Percentiles rank a stretch among this genome's conserved stretches.
Conservation (phyloP, 805 yeast genomes). For the Schwanniomyces yamadae region DNA sequence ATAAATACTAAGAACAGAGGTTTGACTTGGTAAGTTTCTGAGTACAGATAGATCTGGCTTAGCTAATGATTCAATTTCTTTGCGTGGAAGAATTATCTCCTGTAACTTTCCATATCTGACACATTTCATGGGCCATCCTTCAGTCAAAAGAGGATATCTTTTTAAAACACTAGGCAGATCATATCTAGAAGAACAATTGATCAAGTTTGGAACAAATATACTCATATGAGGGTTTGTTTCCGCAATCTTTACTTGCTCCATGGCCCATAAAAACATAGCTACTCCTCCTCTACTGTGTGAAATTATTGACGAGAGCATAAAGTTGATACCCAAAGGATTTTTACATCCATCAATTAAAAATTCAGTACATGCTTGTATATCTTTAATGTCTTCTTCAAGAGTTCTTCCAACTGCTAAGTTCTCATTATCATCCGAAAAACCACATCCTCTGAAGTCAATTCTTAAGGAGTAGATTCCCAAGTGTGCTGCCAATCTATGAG, state of each 20-base stretch:
- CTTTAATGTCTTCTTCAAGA: conserved; percentile 64
- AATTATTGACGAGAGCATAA: conserved; percentile 56
- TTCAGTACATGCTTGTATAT: conserved; percentile 47
- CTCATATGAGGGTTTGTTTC: conserved; percentile 29
- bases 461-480: conserved; percentile 67
- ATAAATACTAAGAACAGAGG: conserved; percentile 64
- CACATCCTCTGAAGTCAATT: conserved; percentile 85
- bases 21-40: conserved; percentile 40
- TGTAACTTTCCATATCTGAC: conserved; percentile 52
- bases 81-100: conserved; percentile 41
- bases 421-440: conserved; percentile 60
- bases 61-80: conserved; percentile 54
- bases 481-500: conserved; percentile 55
- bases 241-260: conserved; percentile 39
- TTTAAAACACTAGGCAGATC: conserved; percentile 47
- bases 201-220: conserved; percentile 57
- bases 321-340: conserved; percentile 40
- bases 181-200: conserved; percentile 75
- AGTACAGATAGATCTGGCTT: conserved; percentile 45
- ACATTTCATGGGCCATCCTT: conserved; percentile 16
- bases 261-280: conserved; percentile 73
- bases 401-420: conserved; percentile 49
- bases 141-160: conserved; percentile 29
- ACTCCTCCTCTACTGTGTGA: conserved; percentile 82
- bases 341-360: conserved; percentile 24